Base-by-base conservation (phyloP, 2,329 filamentous ascomycete species). In the Gremmenia infestans region DNA sequence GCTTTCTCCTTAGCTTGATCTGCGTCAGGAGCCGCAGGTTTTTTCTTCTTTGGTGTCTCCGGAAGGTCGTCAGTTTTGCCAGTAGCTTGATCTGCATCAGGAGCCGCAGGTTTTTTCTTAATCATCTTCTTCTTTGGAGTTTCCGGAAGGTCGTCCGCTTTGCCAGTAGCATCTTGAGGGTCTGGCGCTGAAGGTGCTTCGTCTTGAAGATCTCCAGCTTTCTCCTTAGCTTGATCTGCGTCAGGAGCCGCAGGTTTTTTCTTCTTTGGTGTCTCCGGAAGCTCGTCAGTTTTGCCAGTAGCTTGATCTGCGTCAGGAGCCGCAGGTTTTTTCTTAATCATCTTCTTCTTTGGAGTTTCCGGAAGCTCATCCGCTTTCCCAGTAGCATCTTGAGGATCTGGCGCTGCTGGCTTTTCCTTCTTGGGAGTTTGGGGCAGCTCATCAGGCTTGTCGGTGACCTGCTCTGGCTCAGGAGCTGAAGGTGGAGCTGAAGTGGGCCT, bases 231-330 rank as follows among this genome's bases (percentile, higher is more conserved):
- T 17, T 48, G 39, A n/a, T 39, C 36, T 14, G 36, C 15, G 1
- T 39, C 15, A n/a, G 42, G 42, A 2, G 22, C 2, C 3, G 22
- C 2, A 2, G 22, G 22, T 22, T 22, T 22, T 2, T 22, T 22
- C 22, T 59, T 58, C 37, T 57, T 55, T 8, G 35, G 42, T 7
- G 35, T 47, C 28, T 50, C 52, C 22, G 45, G 52, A 9, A 23
- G 17, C 36, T 54, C 23, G 8, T 37, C 43, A 39, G 23, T 35
- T 28, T 54, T 12, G 35, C 45, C 52, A 36, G 28, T 45, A 15
- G 48, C 47, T 17, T 43, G 14, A 25, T 43, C 39, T 37, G 46
- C 32, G 15, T 19, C 17, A 17, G 39, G 50, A 40, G 43, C 23
- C 14, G 14, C 32, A 14, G 45, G 52, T 12, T 52, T 52, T 19